These are phyloP conservation scores for Didymella pinodella DNA, from an alignment of 2,329 filamentous ascomycete species.

Conservation along the genomic window DNA sequence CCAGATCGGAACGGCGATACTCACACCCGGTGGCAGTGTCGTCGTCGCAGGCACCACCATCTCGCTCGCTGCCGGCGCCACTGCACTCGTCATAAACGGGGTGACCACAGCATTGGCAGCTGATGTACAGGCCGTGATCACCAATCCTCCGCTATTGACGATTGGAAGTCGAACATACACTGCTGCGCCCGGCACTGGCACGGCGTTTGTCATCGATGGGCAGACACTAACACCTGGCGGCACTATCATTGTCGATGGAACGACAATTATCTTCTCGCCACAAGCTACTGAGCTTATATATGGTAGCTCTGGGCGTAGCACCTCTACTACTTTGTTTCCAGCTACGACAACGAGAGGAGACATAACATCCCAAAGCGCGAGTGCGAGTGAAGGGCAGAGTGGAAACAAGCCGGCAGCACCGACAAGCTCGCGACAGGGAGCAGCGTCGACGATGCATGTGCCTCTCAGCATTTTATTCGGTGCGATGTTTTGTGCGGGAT, in stretches of 20 bases:
- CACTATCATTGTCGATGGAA: conserved; percentile 50
- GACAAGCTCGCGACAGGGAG: conserved; percentile 5
- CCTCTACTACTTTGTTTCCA: conserved; percentile 50
- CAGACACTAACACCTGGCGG: conserved; percentile 51
- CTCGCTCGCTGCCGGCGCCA: conserved; percentile 41
- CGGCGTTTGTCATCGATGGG: conserved; percentile 54
- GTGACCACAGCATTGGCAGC: conserved; percentile 25
- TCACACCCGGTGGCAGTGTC: conserved; percentile 52
- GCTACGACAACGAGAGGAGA: conserved; percentile 43
- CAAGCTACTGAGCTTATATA: conserved; percentile 53
- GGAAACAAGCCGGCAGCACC: conserved; percentile 1
- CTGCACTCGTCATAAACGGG: conserved; percentile 39
- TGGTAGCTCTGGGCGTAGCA: conserved; percentile 46
- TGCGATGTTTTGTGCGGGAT: neutral
- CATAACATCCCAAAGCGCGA: conserved; percentile 10
- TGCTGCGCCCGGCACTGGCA: conserved; percentile 56
- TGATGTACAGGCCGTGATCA: conserved; percentile 46
- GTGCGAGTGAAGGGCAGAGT: conserved; percentile 30
- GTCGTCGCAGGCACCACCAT: conserved; percentile 46
- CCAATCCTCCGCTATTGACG: conserved; percentile 49
- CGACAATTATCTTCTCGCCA: conserved; percentile 52
- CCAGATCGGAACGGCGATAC: conserved; percentile 46
- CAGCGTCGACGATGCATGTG: neutral
- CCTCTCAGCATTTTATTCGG: neutral
- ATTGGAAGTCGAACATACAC: conserved; percentile 43